These are phyloP conservation scores for Flammula alnicola DNA, from an alignment of 1,284 basidiomycete species.

Conservation along the genomic window DNA sequence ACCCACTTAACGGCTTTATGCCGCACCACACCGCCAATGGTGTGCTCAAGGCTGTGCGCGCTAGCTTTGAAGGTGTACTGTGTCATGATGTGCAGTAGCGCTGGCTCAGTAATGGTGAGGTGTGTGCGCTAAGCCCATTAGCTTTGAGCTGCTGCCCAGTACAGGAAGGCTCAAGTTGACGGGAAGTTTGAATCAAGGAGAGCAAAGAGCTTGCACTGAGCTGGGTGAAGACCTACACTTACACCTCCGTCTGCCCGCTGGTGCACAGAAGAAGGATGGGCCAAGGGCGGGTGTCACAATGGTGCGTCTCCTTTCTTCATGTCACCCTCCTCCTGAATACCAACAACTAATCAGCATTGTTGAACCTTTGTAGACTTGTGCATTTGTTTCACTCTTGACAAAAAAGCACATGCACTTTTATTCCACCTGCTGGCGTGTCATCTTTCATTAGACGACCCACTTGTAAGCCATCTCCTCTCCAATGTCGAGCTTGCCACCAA, in stretches of 20 bases:
- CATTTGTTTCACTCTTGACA: too few relatives aligned
- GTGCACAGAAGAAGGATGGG: conserved; percentile 90
- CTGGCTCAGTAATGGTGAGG: conserved; percentile 66
- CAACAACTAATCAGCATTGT: too few relatives aligned
- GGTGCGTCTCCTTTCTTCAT: conserved; percentile 47
- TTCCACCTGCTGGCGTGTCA: too few relatives aligned
- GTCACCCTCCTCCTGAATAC: too few relatives aligned
- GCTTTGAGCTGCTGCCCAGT: conserved; percentile 79
- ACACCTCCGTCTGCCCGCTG: conserved; percentile 89
- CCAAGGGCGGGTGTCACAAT: conserved; percentile 90
- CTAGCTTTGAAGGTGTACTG: conserved; percentile 89
- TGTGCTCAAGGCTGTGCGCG: conserved; percentile 88
- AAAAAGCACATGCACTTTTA: too few relatives aligned
- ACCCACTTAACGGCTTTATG: conserved; percentile 92
- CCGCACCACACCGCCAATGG: conserved; percentile 84
- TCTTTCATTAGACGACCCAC: too few relatives aligned
- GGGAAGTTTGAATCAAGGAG: conserved; percentile 87
- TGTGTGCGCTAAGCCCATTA: conserved; percentile 66
- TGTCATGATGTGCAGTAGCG: conserved; percentile 73
- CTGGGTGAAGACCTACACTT: conserved; percentile 86
- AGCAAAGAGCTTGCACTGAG: conserved; percentile 86
- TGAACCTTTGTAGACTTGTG: too few relatives aligned
- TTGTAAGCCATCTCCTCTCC: too few relatives aligned
- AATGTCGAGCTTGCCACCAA: too few relatives aligned
- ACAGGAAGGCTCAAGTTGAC: conserved; percentile 76